These are phyloP conservation scores for Pterocarpus macrocarpus DNA, from an alignment of 306 rosid species.

Conservation along the genomic window DNA sequence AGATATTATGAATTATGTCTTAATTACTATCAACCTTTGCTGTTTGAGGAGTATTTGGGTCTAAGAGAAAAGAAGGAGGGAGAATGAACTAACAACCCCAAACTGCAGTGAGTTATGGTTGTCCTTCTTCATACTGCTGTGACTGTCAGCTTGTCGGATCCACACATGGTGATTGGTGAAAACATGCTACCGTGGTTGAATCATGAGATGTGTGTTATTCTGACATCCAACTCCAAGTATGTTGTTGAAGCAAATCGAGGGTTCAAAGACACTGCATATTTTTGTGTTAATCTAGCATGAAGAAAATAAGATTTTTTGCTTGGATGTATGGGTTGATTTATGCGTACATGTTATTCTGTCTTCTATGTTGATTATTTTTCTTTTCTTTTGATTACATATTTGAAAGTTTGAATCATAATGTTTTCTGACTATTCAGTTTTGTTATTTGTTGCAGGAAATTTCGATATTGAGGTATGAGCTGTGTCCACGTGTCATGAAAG, in stretches of 20 bases:
- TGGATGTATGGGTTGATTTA: background rate
- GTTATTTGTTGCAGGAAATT: constrained; percentile 65
- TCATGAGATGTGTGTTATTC: constrained; percentile 22
- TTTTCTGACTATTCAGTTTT: constrained; percentile 6
- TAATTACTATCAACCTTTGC: background rate
- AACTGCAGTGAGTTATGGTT: constrained; percentile 18
- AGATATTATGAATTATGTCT: constrained; percentile 1
- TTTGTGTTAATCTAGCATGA: constrained; percentile 35
- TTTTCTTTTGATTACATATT: background rate
- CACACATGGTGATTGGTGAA: constrained; percentile 4
- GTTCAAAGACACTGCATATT: background rate
- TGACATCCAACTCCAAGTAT: constrained; percentile 13
- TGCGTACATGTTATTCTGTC: constrained; percentile 27
- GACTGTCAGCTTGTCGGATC: constrained; percentile 1
- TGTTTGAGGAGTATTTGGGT: background rate
- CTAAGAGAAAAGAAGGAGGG: background rate
- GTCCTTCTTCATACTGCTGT: background rate
- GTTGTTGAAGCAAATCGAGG: constrained; percentile 9
- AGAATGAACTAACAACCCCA: constrained; percentile 6
- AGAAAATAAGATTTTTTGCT: constrained; percentile 19
- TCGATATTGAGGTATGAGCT: constrained; percentile 73
- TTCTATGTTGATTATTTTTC: background rate
- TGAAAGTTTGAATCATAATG: background rate
- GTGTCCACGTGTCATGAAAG: constrained; percentile 80
- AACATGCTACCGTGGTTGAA: constrained; percentile 19